These are phyloP conservation scores for Ustilago bromivora DNA, from an alignment of 1,284 basidiomycete genomes.

Conservation along the genomic window DNA sequence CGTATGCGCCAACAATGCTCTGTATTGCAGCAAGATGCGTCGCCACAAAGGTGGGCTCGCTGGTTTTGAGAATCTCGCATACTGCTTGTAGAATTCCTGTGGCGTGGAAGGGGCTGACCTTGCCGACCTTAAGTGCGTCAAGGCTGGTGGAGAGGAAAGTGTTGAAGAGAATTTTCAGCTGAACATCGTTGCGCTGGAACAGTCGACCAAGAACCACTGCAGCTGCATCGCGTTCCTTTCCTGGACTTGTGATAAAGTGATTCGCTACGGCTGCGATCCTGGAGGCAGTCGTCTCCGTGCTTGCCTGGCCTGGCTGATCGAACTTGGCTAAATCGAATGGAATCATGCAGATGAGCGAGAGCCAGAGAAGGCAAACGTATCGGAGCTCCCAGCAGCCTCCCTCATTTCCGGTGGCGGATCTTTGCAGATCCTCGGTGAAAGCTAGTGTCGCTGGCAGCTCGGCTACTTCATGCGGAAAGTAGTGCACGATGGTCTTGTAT, in stretches of 20 bases:
- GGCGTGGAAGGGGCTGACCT: conserved; percentile 59
- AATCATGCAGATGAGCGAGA: conserved; percentile 91
- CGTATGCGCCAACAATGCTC: conserved; percentile 54
- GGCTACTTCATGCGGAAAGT: conserved; percentile 88
- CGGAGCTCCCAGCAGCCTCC: conserved; percentile 79
- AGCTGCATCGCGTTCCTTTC: conserved; percentile 84
- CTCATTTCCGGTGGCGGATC: background rate
- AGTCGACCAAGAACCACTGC: conserved; percentile 79
- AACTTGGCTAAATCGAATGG: conserved; percentile 91
- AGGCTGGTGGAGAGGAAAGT: conserved; percentile 22
- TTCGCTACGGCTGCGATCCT: conserved; percentile 77
- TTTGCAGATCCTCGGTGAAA: conserved; percentile 74
- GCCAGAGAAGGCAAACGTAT: conserved; percentile 88
- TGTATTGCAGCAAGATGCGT: conserved; percentile 38
- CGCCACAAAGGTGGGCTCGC: conserved; percentile 45
- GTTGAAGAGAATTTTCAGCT: conserved; percentile 15
- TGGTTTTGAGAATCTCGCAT: conserved; percentile 79
- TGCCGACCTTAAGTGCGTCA: conserved; percentile 10
- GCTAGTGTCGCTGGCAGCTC: conserved; percentile 82
- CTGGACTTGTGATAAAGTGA: conserved; percentile 77
- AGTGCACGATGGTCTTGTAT: conserved; percentile 88
- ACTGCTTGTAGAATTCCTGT: conserved; percentile 81
- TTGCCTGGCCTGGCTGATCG: conserved; percentile 73
- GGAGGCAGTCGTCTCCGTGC: conserved; percentile 71
- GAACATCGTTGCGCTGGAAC: conserved; percentile 75